phyloP scores from a whole-genome alignment of 257 asterid genomes.

The Scutellaria baicalensis region DNA sequence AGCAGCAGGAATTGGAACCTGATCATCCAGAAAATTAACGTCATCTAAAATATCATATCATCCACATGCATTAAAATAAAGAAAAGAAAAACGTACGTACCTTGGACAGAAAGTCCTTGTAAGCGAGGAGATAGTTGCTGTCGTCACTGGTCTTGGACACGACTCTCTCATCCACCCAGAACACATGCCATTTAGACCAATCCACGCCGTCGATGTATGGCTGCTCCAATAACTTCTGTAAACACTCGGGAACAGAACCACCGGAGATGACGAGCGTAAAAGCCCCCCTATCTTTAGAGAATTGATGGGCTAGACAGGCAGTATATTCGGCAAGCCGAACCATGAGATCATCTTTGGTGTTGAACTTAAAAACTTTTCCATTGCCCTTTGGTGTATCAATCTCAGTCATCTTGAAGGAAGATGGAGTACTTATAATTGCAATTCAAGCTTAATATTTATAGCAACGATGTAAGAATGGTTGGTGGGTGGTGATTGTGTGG shows the following conservation, averaged over 20 bases:
- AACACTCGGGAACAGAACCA: slow-evolving; percentile 81
- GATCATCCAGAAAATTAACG: slow-evolving; percentile 2
- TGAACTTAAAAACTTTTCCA: slow-evolving; percentile 55
- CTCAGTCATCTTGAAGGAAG: slow-evolving; percentile 72
- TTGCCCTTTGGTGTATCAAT: slow-evolving; percentile 36
- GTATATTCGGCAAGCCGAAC: slow-evolving; percentile 60
- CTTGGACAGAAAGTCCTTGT: slow-evolving; percentile 67
- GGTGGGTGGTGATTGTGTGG: too few relatives aligned
- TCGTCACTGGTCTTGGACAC: slow-evolving; percentile 86
- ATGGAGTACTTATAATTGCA: too few relatives aligned
- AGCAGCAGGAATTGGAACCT: slow-evolving; percentile 83
- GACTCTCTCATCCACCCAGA: slow-evolving; percentile 94
- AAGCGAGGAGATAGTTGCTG: slow-evolving; percentile 84
- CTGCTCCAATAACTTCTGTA: slow-evolving; percentile 72
- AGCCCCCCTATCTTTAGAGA: slow-evolving; percentile 36
- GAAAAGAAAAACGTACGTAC: too few relatives aligned
- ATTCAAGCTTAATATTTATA: slow-evolving; percentile 8
- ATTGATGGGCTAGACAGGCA: slow-evolving; percentile 37
- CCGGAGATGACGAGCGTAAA: slow-evolving; percentile 84
- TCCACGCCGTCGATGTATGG: slow-evolving; percentile 68
- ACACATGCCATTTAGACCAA: slow-evolving; percentile 90
- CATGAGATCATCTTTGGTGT: slow-evolving; percentile 66
- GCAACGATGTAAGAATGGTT: neutral
- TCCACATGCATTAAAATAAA: neutral
- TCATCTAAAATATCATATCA: neutral